These are phyloP conservation scores for Bertia moriformis DNA, from an alignment of 2,329 filamentous ascomycete genomes.

Conservation along the genomic window DNA sequence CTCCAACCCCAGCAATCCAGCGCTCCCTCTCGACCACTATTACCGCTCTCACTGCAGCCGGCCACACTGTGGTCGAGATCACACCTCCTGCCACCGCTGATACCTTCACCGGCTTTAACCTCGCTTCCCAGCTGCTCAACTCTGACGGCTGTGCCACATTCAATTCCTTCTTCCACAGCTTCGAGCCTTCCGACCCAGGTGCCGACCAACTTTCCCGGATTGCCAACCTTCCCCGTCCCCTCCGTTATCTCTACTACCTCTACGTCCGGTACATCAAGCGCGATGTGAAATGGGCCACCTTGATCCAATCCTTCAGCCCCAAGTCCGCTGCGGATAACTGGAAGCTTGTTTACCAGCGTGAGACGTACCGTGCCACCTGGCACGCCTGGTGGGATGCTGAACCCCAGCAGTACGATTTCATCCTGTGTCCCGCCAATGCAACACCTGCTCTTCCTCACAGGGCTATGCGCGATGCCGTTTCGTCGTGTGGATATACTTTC, in stretches of 20 bases:
- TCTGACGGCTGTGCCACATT: slow-evolving; percentile 26
- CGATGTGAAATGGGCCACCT: slow-evolving; percentile 18
- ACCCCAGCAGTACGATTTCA: slow-evolving; percentile 23
- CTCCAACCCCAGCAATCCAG: slow-evolving; percentile 49
- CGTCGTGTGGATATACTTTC: slow-evolving; percentile 32
- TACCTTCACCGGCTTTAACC: slow-evolving; percentile 3
- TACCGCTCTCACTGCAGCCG: slow-evolving; percentile 23
- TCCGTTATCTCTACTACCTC: slow-evolving; percentile 1
- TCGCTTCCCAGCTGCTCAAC: slow-evolving; percentile 3
- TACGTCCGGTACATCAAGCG: slow-evolving; percentile 3
- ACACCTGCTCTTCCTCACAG: slow-evolving; percentile 27
- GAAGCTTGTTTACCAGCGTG: slow-evolving; percentile 6
- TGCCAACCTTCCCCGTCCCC: background rate
- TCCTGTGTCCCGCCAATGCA: slow-evolving; percentile 31
- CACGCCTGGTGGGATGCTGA: slow-evolving; percentile 4
- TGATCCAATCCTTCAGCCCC: slow-evolving; percentile 23
- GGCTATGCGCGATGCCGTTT: slow-evolving; percentile 24
- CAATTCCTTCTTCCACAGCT: slow-evolving; percentile 2
- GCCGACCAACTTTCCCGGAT: background rate
- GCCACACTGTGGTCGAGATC: slow-evolving; percentile 36
- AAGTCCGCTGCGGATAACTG: slow-evolving; percentile 3
- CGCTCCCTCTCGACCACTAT: slow-evolving; percentile 34
- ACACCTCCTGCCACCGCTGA: slow-evolving; percentile 4
- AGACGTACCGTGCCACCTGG: slow-evolving; percentile 9
- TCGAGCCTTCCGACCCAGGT: slow-evolving; percentile 1